Evolutionary conservation across 345 rosid species (phyloP).

Genomic region (Geranium rotundifolium): DNA sequence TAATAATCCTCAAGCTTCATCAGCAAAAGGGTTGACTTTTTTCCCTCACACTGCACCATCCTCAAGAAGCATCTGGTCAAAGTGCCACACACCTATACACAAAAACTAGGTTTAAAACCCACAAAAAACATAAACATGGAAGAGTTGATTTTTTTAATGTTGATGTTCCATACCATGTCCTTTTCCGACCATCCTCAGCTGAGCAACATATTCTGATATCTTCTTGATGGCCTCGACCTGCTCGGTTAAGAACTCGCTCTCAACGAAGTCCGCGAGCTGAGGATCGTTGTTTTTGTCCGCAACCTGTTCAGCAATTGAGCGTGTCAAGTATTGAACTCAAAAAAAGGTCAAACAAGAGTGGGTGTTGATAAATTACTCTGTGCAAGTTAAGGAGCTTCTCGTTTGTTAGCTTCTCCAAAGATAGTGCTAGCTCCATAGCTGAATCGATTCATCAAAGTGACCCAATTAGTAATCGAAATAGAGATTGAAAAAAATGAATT

Average conservation of each 20-base stretch:
- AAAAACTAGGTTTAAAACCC: background rate
- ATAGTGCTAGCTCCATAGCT: conserved; percentile 44
- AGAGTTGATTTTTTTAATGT: background rate
- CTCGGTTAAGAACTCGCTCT: conserved; percentile 25
- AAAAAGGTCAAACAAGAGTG: background rate
- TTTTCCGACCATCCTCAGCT: conserved; percentile 59
- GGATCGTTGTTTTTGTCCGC: conserved; percentile 28
- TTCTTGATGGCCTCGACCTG: conserved; percentile 65
- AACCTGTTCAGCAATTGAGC: conserved; percentile 17
- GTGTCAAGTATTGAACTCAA: background rate
- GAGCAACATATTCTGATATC: conserved; percentile 51
- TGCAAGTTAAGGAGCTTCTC: conserved; percentile 35
- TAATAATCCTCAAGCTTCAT: background rate
- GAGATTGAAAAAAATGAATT: background rate
- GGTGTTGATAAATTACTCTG: conserved; percentile 17
- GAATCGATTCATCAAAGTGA: conserved; percentile 5
- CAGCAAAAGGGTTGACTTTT: background rate
- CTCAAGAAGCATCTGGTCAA: conserved; percentile 39
- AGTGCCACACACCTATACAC: conserved; percentile 52
- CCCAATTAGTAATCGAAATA: background rate
- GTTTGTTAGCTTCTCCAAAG: conserved; percentile 40
- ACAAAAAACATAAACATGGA: background rate
- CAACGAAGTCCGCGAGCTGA: conserved; percentile 29
- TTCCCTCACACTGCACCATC: conserved; percentile 14
- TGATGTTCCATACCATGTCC: conserved; percentile 49